Base-by-base conservation (phyloP, 257 asterid genomes). In the Ligustrum vulgare region DNA sequence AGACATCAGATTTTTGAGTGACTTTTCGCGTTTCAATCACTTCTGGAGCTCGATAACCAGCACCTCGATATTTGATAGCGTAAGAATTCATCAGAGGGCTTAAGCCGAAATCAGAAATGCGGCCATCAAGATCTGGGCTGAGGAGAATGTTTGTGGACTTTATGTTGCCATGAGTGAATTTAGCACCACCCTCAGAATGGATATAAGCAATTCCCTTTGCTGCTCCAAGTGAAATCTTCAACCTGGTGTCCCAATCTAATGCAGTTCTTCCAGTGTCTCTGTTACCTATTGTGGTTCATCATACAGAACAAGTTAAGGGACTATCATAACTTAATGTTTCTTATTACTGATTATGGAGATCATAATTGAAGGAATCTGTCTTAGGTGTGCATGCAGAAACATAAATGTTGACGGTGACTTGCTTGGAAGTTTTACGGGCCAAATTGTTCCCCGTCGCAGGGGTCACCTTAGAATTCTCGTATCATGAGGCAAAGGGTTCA, bases 21-120 rank as follows among this genome's bases (percentile, higher is more conserved):
- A 82, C 86, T 72, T 86, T 92, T 32, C 85, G 83, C 0, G 98
- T 76, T 69, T 90, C 98, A 0, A 91, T 84, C 74, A 92, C 93
- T 81, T 95, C 99, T 16, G 99, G 98, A 1, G 99, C 97, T 2
- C 91, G 87, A 76, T 95, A 95, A 3, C 97, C 99, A 2, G 93
- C 85, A 0, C 89, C 92, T 0, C 96, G 85, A 2, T 90, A 80
- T 39, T 89, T 91, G 67, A 83, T 49, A 0, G 91, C 87, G 12
- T 85, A 62, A 80, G 68, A 80, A 82, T 81, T 84, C 90, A 87
- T 85, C 36, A 95, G 73, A 5, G 96, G 86, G 58, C 84, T 82
- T 60, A 93, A 76, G 10, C 98, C 93, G 15, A 91, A 81, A 70
- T 95, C 99, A 6, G 97, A 86, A 1, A 95, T 76, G 77, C 90